Percentiles rank a stretch among this genome's conserved stretches.
Evolutionary conservation across 2,329 filamentous ascomycete species (phyloP).

Genomic region (Diaporthe eres): DNA sequence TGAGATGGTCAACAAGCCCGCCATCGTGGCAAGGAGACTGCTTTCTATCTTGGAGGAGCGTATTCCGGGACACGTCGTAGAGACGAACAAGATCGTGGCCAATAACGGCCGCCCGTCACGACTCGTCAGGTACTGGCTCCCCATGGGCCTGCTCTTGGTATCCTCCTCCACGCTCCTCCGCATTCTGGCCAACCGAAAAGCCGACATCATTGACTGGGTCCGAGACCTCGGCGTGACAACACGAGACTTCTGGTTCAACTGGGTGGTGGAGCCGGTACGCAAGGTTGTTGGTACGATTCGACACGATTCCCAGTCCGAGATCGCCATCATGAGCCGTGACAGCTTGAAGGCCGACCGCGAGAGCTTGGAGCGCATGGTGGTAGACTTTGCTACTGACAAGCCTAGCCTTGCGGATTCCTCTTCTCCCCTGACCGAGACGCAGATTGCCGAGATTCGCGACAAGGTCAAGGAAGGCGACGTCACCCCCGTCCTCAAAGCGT

Average conservation of each 20-base stretch:
- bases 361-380: constrained; percentile 96
- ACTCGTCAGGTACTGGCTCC: constrained; percentile 90
- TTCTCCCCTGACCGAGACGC: constrained; percentile 70
- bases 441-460: constrained; percentile 80
- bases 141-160: constrained; percentile 77
- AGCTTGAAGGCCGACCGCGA: constrained; percentile 91
- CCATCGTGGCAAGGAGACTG: constrained; percentile 76
- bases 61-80: constrained; percentile 75
- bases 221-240: constrained; percentile 82
- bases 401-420: constrained; percentile 70
- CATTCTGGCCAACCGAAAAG: constrained; percentile 80
- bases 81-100: constrained; percentile 68
- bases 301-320: constrained; percentile 92
- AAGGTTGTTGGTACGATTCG: constrained; percentile 93
- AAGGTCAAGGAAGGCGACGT: constrained; percentile 94
- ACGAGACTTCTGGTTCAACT: constrained; percentile 95
- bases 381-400: constrained; percentile 92
- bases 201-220: constrained; percentile 86
- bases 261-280: constrained; percentile 88
- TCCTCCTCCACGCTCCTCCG: constrained; percentile 91
- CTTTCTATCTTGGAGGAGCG: constrained; percentile 77
- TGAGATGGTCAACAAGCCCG: constrained; percentile 63
- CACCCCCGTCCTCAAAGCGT: constrained; percentile 90
- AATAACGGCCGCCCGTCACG: constrained; percentile 82
- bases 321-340: constrained; percentile 95